phyloP scores from a whole-genome alignment of 106 monocot genomes.

The Chionographis japonica region DNA sequence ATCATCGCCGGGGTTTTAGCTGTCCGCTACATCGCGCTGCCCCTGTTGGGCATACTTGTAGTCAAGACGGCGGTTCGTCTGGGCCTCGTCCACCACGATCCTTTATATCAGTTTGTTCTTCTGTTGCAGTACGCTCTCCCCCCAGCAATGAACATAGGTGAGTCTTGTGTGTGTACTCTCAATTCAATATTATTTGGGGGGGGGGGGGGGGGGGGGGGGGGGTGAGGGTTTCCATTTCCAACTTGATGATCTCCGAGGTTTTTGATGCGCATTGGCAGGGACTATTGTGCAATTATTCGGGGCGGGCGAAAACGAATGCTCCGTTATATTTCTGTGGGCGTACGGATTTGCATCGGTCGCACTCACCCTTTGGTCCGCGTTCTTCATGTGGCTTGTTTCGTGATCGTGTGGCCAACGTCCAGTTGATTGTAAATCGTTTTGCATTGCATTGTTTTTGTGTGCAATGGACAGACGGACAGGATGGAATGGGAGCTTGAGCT shows the following conservation, averaged over 20 bases:
- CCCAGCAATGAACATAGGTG: conserved; percentile 27
- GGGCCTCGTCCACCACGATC: conserved; percentile 17
- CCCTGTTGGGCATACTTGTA: conserved; percentile 42
- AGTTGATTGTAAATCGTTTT: too few species aligned
- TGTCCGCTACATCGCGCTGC: conserved; percentile 52
- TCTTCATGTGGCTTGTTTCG: conserved; percentile 26
- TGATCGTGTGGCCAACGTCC: not conserved
- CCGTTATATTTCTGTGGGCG: conserved; percentile 22
- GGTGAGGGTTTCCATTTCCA: not conserved
- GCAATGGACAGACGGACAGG: too few species aligned
- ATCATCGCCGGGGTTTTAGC: conserved; percentile 40
- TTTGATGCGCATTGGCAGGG: conserved; percentile 2
- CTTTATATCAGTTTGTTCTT: conserved; percentile 24
- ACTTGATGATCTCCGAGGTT: not conserved
- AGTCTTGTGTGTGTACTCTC: too few species aligned
- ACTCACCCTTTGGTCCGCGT: conserved; percentile 22
- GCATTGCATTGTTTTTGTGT: too few species aligned
- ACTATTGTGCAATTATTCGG: conserved; percentile 25
- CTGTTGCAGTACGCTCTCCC: conserved; percentile 23
- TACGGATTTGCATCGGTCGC: conserved; percentile 20
- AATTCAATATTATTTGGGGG: too few species aligned
- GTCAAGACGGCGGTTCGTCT: conserved; percentile 25
- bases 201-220: too few species aligned
- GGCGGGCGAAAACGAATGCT: conserved; percentile 19
- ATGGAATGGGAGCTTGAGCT: too few species aligned